phyloP scores from a whole-genome alignment of 140 eudicot genomes.

The Cichorium intybus region DNA sequence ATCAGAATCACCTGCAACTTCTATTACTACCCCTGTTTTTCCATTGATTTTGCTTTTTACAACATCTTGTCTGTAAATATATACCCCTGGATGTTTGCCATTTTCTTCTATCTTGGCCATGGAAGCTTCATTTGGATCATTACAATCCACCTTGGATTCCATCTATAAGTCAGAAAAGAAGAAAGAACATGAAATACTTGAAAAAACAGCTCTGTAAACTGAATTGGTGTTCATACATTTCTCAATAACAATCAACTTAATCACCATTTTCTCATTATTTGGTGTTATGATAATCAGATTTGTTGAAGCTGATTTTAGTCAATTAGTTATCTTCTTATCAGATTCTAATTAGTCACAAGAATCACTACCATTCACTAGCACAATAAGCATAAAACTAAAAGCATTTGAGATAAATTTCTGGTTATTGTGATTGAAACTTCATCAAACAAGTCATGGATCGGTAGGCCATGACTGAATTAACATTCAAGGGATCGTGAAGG shows the following conservation, averaged over 20 bases:
- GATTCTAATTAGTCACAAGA: neutral
- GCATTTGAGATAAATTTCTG: neutral
- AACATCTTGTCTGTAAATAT: slow-evolving; percentile 83
- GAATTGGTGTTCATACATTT: neutral
- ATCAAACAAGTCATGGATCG: slow-evolving; percentile 11
- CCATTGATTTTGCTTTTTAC: slow-evolving; percentile 60
- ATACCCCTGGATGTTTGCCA: slow-evolving; percentile 31
- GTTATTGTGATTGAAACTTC: neutral
- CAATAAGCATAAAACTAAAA: neutral
- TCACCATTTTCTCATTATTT: too few species aligned
- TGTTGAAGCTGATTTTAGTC: neutral
- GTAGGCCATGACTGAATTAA: neutral
- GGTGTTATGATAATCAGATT: too few species aligned
- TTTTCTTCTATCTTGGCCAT: slow-evolving; percentile 33
- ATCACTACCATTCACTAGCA: neutral
- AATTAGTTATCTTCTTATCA: too few species aligned
- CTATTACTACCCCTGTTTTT: slow-evolving; percentile 75
- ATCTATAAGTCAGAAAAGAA: slow-evolving; percentile 42
- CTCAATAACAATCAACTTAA: neutral
- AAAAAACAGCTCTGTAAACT: neutral
- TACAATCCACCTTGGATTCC: slow-evolving; percentile 43
- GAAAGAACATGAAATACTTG: neutral
- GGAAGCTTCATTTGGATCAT: slow-evolving; percentile 25
- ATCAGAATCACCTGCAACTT: slow-evolving; percentile 95
- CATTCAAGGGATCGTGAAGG: neutral